A percentile compares a stretch with the other conserved stretches of the same genome.
These are phyloP conservation scores for Vicia faba DNA, from an alignment of 306 rosid species.

Conservation along the genomic window DNA sequence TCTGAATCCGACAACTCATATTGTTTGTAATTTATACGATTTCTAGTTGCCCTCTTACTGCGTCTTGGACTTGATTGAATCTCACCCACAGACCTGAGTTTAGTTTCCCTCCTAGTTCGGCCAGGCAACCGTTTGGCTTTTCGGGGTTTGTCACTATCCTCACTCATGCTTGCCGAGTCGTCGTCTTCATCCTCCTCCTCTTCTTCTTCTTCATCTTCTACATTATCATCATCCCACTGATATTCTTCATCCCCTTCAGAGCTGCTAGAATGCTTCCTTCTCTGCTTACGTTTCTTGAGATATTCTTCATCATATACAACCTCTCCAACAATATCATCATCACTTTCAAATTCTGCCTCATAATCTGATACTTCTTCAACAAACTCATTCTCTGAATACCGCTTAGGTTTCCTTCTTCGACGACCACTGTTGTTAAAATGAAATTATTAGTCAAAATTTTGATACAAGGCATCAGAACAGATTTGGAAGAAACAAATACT, in stretches of 20 bases:
- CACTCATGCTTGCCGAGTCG: slow-evolving; percentile 74
- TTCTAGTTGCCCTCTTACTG: slow-evolving; percentile 91
- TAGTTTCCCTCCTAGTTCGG: slow-evolving; percentile 85
- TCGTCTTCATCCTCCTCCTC: slow-evolving; percentile 67
- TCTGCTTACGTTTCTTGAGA: slow-evolving; percentile 81
- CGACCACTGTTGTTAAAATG: slow-evolving; percentile 59
- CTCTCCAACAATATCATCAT: slow-evolving; percentile 98
- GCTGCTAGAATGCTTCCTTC: slow-evolving; percentile 80
- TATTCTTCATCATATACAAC: slow-evolving; percentile 95
- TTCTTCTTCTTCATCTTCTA: slow-evolving; percentile 95
- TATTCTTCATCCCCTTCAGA: slow-evolving; percentile 99
- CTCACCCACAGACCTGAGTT: slow-evolving; percentile 79
- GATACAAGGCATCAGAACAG: slow-evolving; percentile 14
- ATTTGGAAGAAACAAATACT: background rate
- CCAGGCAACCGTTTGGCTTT: slow-evolving; percentile 67
- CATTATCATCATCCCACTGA: slow-evolving; percentile 81
- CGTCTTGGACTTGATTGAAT: slow-evolving; percentile 92
- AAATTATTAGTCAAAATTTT: slow-evolving; percentile 35
- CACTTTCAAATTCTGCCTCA: slow-evolving; percentile 82
- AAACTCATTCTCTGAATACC: slow-evolving; percentile 84
- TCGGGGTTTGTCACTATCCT: slow-evolving; percentile 80
- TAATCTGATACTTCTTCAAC: slow-evolving; percentile 78
- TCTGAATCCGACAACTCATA: slow-evolving; percentile 90
- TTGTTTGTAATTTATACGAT: slow-evolving; percentile 73
- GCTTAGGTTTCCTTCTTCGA: slow-evolving; percentile 80